Conservation (phyloP, 2,329 filamentous ascomycete species). For the Saccharata proteae region DNA sequence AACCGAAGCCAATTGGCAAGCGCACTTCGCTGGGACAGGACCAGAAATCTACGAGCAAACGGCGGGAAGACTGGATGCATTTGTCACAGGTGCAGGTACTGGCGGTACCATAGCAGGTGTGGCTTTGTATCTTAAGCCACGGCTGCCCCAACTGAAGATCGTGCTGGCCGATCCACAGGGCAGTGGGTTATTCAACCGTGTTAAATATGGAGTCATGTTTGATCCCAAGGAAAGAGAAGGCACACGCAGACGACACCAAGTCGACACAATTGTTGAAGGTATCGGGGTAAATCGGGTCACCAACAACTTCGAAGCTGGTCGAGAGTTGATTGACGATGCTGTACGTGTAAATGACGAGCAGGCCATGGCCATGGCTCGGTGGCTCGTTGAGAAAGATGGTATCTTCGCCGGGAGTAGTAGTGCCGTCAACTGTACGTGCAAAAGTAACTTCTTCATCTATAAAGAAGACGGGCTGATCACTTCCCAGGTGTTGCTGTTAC, state of each 20-base stretch:
- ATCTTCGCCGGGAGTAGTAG: conserved; percentile 91
- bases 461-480: conserved; percentile 1
- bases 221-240: conserved; percentile 79
- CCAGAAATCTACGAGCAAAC: conserved; percentile 82
- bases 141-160: conserved; percentile 51
- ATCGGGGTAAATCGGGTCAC: conserved; percentile 95
- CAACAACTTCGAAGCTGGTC: conserved; percentile 77
- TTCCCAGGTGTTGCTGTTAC: conserved; percentile 52
- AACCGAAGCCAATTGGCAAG: conserved; percentile 74
- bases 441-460: background rate
- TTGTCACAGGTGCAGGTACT: conserved; percentile 87
- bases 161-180: conserved; percentile 91
- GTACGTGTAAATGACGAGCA: conserved; percentile 80
- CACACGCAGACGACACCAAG: conserved; percentile 75
- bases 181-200: conserved; percentile 82
- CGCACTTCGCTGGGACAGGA: conserved; percentile 72
- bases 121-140: conserved; percentile 67
- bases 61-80: conserved; percentile 63
- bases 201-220: conserved; percentile 94
- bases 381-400: conserved; percentile 90
- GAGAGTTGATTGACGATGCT: conserved; percentile 80
- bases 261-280: conserved; percentile 92
- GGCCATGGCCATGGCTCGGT: conserved; percentile 86
- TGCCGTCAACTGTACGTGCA: conserved; percentile 74
- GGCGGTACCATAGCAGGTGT: conserved; percentile 89